phyloP scores from a whole-genome alignment of 192 early-diverging fungal genomes.

The Haplosporangium gracile region DNA sequence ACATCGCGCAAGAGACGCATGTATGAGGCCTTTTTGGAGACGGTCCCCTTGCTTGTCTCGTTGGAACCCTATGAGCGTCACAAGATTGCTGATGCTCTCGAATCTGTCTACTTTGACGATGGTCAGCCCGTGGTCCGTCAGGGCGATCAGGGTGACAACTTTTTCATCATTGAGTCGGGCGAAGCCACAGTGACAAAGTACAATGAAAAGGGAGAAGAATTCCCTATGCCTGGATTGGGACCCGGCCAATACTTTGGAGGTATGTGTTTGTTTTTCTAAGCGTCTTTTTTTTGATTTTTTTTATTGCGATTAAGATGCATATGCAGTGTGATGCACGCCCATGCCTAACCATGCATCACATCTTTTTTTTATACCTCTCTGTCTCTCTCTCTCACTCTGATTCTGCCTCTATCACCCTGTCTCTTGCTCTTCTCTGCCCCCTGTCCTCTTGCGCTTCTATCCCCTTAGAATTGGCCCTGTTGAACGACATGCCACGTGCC shows the following conservation, averaged over 20 bases:
- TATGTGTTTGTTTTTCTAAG: conserved; percentile 45
- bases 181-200: conserved; percentile 86
- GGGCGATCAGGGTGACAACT: conserved; percentile 94
- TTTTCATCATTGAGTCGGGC: conserved; percentile 97
- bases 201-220: conserved; percentile 84
- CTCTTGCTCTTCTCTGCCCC: background rate
- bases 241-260: conserved; percentile 98
- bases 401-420: no score
- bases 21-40: conserved; percentile 97
- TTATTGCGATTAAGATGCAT: conserved; percentile 4
- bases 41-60: conserved; percentile 89
- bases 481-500: conserved; percentile 93
- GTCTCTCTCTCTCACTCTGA: no score
- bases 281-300: background rate
- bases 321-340: conserved; percentile 4
- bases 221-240: conserved; percentile 75
- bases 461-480: conserved; percentile 89
- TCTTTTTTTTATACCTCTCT: conserved; percentile 4
- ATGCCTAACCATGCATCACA: conserved; percentile 3
- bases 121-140: conserved; percentile 88
- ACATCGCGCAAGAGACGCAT: conserved; percentile 95
- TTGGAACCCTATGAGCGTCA: conserved; percentile 97
- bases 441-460: background rate
- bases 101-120: conserved; percentile 89
- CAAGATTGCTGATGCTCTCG: conserved; percentile 98